phyloP scores from a whole-genome alignment of 2,329 filamentous ascomycete species.

The Mycocentrospora acerina region DNA sequence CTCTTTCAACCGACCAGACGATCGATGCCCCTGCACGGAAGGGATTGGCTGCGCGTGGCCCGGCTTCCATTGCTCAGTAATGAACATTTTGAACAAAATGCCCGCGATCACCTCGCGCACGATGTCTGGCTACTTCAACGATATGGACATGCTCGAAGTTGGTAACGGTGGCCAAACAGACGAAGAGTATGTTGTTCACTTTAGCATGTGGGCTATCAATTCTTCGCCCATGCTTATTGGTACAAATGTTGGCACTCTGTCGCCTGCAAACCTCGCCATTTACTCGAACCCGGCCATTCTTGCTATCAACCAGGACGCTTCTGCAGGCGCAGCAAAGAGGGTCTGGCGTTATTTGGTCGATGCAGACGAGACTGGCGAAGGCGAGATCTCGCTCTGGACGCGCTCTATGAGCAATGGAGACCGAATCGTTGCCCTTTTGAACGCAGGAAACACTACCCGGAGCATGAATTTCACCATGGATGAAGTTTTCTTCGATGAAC shows the following conservation, averaged over 20 bases:
- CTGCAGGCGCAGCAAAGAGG: constrained; percentile 45
- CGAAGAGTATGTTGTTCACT: constrained; percentile 48
- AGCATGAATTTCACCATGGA: constrained; percentile 53
- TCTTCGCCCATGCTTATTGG: constrained; percentile 53
- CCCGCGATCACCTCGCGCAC: constrained; percentile 44
- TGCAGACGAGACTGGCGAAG: constrained; percentile 46
- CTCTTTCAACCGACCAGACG: constrained; percentile 47
- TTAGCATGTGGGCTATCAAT: constrained; percentile 53
- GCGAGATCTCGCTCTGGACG: constrained; percentile 55
- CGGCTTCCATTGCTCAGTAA: constrained; percentile 52
- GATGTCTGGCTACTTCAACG: constrained; percentile 50
- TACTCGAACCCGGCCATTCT: constrained; percentile 52
- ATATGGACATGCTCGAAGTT: constrained; percentile 53
- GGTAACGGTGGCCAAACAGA: constrained; percentile 47
- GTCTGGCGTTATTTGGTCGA: constrained; percentile 50
- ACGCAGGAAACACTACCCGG: constrained; percentile 47
- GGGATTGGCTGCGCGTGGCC: constrained; percentile 47
- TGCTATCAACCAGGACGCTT: constrained; percentile 53
- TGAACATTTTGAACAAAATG: constrained; percentile 55
- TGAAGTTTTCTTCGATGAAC: constrained; percentile 56
- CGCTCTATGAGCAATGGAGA: constrained; percentile 51
- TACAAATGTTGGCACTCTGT: constrained; percentile 46
- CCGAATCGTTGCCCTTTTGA: constrained; percentile 54
- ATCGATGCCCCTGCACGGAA: constrained; percentile 46
- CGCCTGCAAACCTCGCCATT: constrained; percentile 48